phyloP scores from a whole-genome alignment of 2,329 filamentous ascomycete genomes.

The Drechslerella dactyloides region DNA sequence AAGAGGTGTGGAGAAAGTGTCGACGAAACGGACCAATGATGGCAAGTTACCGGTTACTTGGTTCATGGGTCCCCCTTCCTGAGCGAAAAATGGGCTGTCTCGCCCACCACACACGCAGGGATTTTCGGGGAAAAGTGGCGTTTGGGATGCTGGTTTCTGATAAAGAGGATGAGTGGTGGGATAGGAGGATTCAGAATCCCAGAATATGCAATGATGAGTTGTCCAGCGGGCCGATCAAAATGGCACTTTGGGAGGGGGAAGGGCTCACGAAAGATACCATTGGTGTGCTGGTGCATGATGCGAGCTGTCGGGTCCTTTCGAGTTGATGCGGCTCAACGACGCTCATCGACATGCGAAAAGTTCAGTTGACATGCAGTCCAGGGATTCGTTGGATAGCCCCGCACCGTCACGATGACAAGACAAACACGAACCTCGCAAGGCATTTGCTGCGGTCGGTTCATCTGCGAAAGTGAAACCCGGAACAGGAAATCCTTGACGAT shows the following conservation, averaged over 20 bases:
- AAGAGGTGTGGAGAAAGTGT: conserved; percentile 44
- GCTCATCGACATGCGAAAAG: not conserved
- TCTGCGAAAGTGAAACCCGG: conserved; percentile 3
- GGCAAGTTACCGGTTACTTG: conserved; percentile 49
- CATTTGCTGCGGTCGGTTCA: not conserved
- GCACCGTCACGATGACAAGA: not conserved
- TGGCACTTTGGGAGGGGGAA: conserved; percentile 18
- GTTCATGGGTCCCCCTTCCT: conserved; percentile 51
- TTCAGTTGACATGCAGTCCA: not conserved
- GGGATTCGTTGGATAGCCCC: not conserved
- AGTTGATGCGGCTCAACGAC: not conserved
- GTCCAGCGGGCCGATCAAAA: conserved; percentile 39
- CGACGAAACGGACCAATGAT: conserved; percentile 45
- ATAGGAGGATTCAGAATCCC: conserved; percentile 21
- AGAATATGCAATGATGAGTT: conserved; percentile 49
- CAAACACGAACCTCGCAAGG: not conserved
- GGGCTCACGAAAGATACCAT: conserved; percentile 18
- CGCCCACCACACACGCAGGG: conserved; percentile 24
- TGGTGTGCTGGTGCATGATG: conserved; percentile 9
- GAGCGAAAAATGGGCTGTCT: conserved; percentile 39
- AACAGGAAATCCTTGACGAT: conserved; percentile 10
- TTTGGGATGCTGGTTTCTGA: conserved; percentile 38
- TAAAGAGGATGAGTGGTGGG: conserved; percentile 17
- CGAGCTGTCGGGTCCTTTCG: conserved; percentile 1
- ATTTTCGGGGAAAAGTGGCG: conserved; percentile 40